These are phyloP conservation scores for Physaria fendleri DNA, from an alignment of 345 rosid species.

Conservation along the genomic window DNA sequence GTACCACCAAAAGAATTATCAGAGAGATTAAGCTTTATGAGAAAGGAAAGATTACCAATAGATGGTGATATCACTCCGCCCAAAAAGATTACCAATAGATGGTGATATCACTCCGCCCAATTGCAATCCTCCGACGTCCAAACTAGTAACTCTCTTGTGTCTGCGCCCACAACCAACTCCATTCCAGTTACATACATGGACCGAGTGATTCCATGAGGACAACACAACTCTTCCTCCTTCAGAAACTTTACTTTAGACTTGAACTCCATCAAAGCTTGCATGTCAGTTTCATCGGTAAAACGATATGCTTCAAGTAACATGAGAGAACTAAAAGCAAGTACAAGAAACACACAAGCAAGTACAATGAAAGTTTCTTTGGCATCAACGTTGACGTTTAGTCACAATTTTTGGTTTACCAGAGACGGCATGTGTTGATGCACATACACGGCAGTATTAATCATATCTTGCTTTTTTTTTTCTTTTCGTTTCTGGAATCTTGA, in stretches of 20 bases:
- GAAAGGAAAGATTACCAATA: slow-evolving; percentile 6
- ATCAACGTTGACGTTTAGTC: no score
- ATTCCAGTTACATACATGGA: slow-evolving; percentile 19
- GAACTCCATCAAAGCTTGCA: slow-evolving; percentile 2
- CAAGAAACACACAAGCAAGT: no score
- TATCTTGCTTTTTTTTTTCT: no score
- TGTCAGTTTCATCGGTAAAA: background rate
- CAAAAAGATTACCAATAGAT: slow-evolving; percentile 11
- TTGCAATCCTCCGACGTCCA: background rate
- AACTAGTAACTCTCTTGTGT: slow-evolving; percentile 8
- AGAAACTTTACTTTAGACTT: slow-evolving; percentile 2
- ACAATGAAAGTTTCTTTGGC: no score
- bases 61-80: no score
- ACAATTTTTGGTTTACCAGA: no score
- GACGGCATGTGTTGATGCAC: no score
- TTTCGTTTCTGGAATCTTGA: no score
- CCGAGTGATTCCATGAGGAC: slow-evolving; percentile 28
- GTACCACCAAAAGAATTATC: background rate
- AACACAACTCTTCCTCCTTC: background rate
- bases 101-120: slow-evolving; percentile 21
- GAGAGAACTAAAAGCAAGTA: no score
- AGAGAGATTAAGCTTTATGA: background rate
- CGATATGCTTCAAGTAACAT: no score
- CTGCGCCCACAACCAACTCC: slow-evolving; percentile 18
- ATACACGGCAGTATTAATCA: no score